Percentiles rank a stretch among this genome's conserved stretches.
Conservation (phyloP, 192 early-diverging fungal genomes). For the Gamsiella multidivaricata region DNA sequence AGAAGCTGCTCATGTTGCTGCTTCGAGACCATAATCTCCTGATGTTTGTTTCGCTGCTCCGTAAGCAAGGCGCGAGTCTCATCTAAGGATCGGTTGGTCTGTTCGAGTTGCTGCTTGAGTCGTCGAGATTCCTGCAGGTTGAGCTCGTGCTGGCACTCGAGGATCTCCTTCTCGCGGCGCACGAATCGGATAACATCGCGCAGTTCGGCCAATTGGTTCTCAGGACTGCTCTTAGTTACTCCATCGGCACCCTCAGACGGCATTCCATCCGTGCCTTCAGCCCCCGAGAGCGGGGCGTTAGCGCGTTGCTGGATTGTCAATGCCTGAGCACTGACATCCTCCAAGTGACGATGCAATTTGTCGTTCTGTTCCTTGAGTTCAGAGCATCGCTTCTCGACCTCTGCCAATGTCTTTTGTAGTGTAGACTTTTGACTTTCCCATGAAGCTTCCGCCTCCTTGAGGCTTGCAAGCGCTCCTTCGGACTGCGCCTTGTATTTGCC, state of each 20-base stretch:
- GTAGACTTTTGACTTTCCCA: conserved; percentile 58
- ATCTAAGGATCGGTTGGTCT: conserved; percentile 74
- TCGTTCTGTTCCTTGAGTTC: conserved; percentile 77
- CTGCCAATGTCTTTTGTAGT: conserved; percentile 56
- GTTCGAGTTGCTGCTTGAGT: conserved; percentile 68
- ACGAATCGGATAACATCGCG: conserved; percentile 74
- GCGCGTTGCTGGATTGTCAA: conserved; percentile 48
- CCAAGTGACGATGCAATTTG: conserved; percentile 78
- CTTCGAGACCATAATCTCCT: conserved; percentile 62
- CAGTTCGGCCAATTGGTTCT: conserved; percentile 48
- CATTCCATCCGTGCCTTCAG: no score
- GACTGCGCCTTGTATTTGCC: conserved; percentile 37
- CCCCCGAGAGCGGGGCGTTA: conserved; percentile 24
- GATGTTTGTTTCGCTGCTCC: conserved; percentile 56
- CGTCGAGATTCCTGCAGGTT: conserved; percentile 75
- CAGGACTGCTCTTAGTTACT: conserved; percentile 11
- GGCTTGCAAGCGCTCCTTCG: conserved; percentile 59
- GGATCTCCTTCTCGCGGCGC: conserved; percentile 80
- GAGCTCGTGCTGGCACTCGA: conserved; percentile 73
- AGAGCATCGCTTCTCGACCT: conserved; percentile 59
- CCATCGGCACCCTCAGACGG: conserved; percentile 11
- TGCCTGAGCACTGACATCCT: conserved; percentile 64
- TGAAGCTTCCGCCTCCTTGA: conserved; percentile 52
- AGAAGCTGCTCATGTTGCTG: conserved; percentile 69
- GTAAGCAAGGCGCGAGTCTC: conserved; percentile 69